Conservation (phyloP, 768 basidiomycete genomes). For the Candolleomyces eurysporus region DNA sequence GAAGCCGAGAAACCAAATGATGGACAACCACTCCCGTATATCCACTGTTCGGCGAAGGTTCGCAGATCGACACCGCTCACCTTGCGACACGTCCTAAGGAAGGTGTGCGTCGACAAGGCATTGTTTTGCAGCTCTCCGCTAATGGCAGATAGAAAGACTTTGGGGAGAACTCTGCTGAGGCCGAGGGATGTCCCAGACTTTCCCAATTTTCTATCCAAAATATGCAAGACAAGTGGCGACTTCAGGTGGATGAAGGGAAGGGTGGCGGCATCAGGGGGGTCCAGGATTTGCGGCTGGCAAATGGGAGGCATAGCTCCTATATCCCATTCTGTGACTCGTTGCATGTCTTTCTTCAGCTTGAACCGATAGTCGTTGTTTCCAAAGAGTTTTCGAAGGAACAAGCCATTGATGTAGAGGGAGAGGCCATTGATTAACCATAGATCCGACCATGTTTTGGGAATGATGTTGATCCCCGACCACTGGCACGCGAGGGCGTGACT, state of each 20-base stretch:
- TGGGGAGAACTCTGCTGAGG: slow-evolving; percentile 90
- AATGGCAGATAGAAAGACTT: slow-evolving; percentile 90
- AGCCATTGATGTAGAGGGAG: slow-evolving; percentile 83
- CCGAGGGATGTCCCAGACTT: slow-evolving; percentile 96
- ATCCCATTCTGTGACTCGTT: slow-evolving; percentile 85
- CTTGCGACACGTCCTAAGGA: slow-evolving; percentile 89
- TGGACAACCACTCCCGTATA: slow-evolving; percentile 96
- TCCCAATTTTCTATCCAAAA: slow-evolving; percentile 88
- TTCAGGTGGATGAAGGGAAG: slow-evolving; percentile 94
- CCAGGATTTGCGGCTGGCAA: slow-evolving; percentile 82
- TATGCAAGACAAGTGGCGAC: slow-evolving; percentile 93
- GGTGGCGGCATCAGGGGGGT: slow-evolving; percentile 78
- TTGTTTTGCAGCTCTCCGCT: slow-evolving; percentile 88
- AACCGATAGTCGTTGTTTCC: slow-evolving; percentile 98
- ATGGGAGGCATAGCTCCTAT: slow-evolving; percentile 88
- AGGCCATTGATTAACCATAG: slow-evolving; percentile 97
- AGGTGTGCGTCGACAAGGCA: slow-evolving; percentile 83
- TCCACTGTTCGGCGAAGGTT: slow-evolving; percentile 98
- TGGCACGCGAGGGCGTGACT: slow-evolving; percentile 90
- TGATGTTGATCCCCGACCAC: slow-evolving; percentile 96
- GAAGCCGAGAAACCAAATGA: slow-evolving; percentile 85
- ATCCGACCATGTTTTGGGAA: slow-evolving; percentile 90
- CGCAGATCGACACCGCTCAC: slow-evolving; percentile 89
- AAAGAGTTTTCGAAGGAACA: slow-evolving; percentile 82
- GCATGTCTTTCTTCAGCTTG: slow-evolving; percentile 94